Conservation (phyloP, 495 filamentous ascomycete species). For the Beverwykella pulmonaria region DNA sequence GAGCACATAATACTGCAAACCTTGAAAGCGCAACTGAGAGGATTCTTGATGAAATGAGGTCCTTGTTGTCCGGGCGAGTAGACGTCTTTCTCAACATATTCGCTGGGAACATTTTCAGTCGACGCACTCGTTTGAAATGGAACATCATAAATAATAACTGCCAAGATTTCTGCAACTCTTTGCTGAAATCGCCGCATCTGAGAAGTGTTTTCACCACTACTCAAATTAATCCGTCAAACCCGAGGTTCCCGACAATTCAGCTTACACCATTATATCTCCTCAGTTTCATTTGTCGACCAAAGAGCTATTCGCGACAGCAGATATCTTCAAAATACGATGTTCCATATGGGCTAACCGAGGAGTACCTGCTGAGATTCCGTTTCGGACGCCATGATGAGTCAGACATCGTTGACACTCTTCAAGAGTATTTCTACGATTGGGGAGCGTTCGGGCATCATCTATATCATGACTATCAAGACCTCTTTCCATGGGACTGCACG, state of each 20-base stretch:
- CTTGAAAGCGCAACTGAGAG: not conserved
- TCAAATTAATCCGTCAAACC: too few species aligned
- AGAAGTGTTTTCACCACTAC: too few species aligned
- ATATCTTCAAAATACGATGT: not conserved
- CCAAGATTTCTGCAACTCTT: not conserved
- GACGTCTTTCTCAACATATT: not conserved
- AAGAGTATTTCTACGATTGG: conserved; percentile 54
- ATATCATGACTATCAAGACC: conserved; percentile 45
- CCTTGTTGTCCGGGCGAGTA: not conserved
- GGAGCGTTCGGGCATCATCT: conserved; percentile 46
- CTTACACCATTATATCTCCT: not conserved
- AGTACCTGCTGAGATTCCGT: conserved; percentile 48
- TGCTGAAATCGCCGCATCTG: too few species aligned
- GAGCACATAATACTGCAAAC: not conserved
- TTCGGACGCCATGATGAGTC: conserved; percentile 45
- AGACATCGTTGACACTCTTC: conserved; percentile 48
- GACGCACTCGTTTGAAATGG: not conserved
- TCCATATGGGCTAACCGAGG: conserved; percentile 45
- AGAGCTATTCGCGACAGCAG: conserved; percentile 11
- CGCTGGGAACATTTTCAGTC: not conserved
- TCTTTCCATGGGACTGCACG: conserved; percentile 55
- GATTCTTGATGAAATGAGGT: not conserved
- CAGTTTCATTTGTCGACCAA: not conserved
- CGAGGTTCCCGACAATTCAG: too few species aligned
- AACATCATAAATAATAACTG: not conserved